Evolutionary conservation across 2,329 filamentous ascomycete genomes (phyloP).

Genomic region (Calonectria pseudoturangicola): DNA sequence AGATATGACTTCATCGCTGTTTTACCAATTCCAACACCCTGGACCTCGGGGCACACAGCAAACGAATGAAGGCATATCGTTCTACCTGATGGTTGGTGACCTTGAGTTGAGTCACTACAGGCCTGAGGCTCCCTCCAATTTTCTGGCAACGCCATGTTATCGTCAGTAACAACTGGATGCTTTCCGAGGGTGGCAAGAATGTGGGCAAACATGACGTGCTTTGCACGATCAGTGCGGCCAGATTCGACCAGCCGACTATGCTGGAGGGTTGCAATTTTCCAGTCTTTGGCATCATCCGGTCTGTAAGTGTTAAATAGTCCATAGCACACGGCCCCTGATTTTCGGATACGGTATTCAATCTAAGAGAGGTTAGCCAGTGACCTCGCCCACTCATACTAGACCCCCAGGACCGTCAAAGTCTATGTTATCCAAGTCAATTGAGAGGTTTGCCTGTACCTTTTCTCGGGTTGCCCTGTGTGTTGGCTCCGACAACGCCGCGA

Average conservation of each 20-base stretch:
- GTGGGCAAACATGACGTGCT: conserved; percentile 83
- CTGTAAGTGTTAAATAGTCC: conserved; percentile 85
- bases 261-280: conserved; percentile 71
- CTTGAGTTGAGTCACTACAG: conserved; percentile 67
- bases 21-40: conserved; percentile 83
- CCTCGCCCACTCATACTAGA: background rate
- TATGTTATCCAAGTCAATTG: background rate
- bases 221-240: conserved; percentile 52
- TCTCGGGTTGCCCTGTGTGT: conserved; percentile 70
- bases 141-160: conserved; percentile 83
- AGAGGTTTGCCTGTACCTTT: conserved; percentile 66
- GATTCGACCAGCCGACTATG: conserved; percentile 74
- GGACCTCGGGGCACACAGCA: conserved; percentile 84
- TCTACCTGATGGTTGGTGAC: conserved; percentile 83
- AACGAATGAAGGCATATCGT: conserved; percentile 90
- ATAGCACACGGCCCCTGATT: conserved; percentile 78
- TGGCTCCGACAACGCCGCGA: conserved; percentile 71
- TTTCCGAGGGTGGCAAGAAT: conserved; percentile 84
- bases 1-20: conserved; percentile 85
- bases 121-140: conserved; percentile 76
- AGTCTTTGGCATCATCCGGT: conserved; percentile 66
- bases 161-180: conserved; percentile 79
- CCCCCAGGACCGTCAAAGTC: background rate
- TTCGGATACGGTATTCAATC: conserved; percentile 58
- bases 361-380: conserved; percentile 39